Base-by-base conservation (phyloP, 306 rosid species). In the Cicer bijugum region DNA sequence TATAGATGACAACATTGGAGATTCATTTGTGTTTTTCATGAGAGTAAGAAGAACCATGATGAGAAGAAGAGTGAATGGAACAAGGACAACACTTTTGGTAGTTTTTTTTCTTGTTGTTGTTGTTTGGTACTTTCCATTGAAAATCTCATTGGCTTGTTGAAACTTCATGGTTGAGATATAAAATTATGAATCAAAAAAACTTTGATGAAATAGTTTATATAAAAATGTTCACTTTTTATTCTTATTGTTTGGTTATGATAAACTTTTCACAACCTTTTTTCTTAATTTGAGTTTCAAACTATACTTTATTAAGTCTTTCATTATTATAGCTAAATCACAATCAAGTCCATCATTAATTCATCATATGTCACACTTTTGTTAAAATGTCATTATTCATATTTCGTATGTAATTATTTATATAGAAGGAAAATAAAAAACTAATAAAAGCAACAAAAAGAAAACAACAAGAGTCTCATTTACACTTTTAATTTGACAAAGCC, bases 91-190 rank as follows among this genome's bases (percentile, higher is more conserved):
- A 38, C 67, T 78, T 60, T 71, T 75, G 63, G 73, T 14, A 37
- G 67, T 39, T 66, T 28, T 78, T 77, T 65, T 67, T 76, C 84
- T 67, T 11, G 78, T 53, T 28, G 35, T 53, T 28, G 35, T 28
- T 28, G 35, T 28, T 28, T 28, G 35, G 75, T 70, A 43, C 78
- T 85, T 86, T 66, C 77, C 89, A 81, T 44, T 83, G 51, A 71
- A 77, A 65, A 79, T 11, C 9, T 84, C 89, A 47, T 59, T 58
- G 76, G 59, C 38, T 10, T 75, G 69, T 10, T 75, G 69, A 70
- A 65, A 58, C 85, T 86, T 90, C 96, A 86, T 88, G 62, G 69
- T 82, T 80, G 64, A 50, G 19, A n/a, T 60, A n/a, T 28, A 28
- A 28, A 23, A 4, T 53, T 74, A 55, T 81, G 84, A 74, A 47